Conservation (phyloP, 768 basidiomycete genomes). For the Leccinum sublutescens region DNA sequence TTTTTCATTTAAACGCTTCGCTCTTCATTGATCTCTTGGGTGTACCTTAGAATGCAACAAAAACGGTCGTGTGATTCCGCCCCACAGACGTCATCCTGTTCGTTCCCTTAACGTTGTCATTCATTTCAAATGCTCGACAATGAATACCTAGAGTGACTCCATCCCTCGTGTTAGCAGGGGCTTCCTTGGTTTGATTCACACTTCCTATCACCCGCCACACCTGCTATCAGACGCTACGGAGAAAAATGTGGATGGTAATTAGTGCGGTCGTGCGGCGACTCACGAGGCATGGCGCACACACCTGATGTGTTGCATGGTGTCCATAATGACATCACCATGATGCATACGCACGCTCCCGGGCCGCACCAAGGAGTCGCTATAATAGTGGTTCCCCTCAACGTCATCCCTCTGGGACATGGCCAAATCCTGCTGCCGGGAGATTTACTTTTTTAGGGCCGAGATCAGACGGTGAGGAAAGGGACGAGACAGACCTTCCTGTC, state of each 20-base stretch:
- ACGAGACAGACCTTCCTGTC: too few relatives aligned
- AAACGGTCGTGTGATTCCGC: not conserved
- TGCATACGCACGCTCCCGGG: not conserved
- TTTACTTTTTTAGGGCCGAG: too few relatives aligned
- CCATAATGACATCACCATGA: not conserved
- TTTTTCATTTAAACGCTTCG: not conserved
- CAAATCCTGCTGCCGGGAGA: not conserved
- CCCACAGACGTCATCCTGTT: not conserved
- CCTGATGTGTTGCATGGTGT: not conserved
- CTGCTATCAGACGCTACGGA: not conserved
- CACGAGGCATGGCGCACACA: not conserved
- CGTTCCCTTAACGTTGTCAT: not conserved
- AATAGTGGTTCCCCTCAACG: not conserved
- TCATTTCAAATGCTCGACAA: not conserved
- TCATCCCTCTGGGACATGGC: not conserved
- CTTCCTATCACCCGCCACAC: not conserved
- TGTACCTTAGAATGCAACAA: not conserved
- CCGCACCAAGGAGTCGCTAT: not conserved
- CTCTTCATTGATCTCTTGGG: not conserved
- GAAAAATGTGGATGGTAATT: not conserved
- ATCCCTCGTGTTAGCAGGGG: not conserved
- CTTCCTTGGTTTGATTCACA: not conserved
- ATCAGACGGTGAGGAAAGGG: too few relatives aligned
- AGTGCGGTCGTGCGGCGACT: not conserved
- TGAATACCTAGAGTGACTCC: not conserved